Evolutionary conservation across 169 alveolate species (phyloP).

Genomic region (Plasmodium reichenowi): DNA sequence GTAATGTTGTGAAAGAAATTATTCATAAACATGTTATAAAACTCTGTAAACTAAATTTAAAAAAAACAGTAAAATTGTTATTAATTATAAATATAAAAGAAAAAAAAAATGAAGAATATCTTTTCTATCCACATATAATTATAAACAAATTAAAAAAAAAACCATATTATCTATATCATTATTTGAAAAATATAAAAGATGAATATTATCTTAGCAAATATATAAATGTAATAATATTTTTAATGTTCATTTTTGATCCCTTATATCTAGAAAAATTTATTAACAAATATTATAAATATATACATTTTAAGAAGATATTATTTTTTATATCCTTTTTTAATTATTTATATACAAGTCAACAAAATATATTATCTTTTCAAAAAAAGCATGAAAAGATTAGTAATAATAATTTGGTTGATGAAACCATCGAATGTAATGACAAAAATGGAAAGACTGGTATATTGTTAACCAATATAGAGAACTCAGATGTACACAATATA

Average conservation of each 20-base stretch:
- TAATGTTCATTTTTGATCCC: constrained; percentile 61
- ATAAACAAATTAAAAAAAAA: constrained; percentile 49
- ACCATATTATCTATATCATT: constrained; percentile 49
- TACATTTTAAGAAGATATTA: constrained; percentile 23
- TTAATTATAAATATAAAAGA: constrained; percentile 20
- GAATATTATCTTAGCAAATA: constrained; percentile 10
- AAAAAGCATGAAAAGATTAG: too few relatives aligned
- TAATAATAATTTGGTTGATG: too few relatives aligned
- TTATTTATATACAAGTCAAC: background rate
- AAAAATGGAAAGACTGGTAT: too few relatives aligned
- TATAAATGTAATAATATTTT: constrained; percentile 19
- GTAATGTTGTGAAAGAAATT: constrained; percentile 14
- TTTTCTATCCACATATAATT: constrained; percentile 39
- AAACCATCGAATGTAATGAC: too few relatives aligned
- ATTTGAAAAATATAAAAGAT: constrained; percentile 42
- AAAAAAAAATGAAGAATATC: constrained; percentile 11
- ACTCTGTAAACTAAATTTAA: constrained; percentile 15
- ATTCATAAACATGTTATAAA: constrained; percentile 8
- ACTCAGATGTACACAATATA: too few relatives aligned
- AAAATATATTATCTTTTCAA: too few relatives aligned
- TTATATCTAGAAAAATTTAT: constrained; percentile 6
- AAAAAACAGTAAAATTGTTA: constrained; percentile 34
- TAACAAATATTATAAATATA: constrained; percentile 15
- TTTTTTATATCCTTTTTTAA: constrained; percentile 44
- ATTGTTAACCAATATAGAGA: too few relatives aligned